These are phyloP conservation scores for Lathyrus aphaca DNA, from an alignment of 306 rosid species.

Conservation along the genomic window DNA sequence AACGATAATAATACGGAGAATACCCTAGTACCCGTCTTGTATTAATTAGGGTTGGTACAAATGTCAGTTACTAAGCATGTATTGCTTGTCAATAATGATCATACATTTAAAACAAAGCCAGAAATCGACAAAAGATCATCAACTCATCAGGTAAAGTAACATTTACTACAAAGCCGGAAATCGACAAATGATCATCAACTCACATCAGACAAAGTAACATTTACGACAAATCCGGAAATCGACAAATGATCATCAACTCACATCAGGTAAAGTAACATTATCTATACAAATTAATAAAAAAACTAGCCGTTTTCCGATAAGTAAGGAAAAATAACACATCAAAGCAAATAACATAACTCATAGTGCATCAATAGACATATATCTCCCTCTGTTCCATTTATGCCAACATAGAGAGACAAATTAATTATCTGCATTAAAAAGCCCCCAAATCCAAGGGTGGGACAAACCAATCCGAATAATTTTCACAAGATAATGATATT, in stretches of 20 bases:
- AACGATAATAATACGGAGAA: neutral
- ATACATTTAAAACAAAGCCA: neutral
- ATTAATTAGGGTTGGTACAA: neutral
- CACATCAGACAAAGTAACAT: neutral
- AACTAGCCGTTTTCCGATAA: neutral
- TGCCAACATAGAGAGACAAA: constrained; percentile 21
- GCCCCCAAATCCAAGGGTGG: constrained; percentile 11
- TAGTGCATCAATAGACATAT: constrained; percentile 8
- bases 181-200: constrained; percentile 8
- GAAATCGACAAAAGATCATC: neutral
- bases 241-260: constrained; percentile 6
- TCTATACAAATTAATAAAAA: neutral
- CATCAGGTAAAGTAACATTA: constrained; percentile 3
- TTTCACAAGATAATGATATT: constrained; percentile 18
- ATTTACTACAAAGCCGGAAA: constrained; percentile 8
- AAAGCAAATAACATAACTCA: constrained; percentile 27
- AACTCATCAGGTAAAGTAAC: constrained; percentile 9
- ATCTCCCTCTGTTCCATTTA: constrained; percentile 33
- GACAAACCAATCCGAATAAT: constrained; percentile 11
- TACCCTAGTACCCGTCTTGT: neutral
- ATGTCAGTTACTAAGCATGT: neutral
- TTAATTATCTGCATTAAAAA: neutral
- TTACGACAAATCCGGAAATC: constrained; percentile 2
- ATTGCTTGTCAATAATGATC: constrained; percentile 12
- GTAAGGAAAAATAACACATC: neutral